Evolutionary conservation across 2,329 filamentous ascomycete genomes (phyloP).

Genomic region (Trichoderma koningii): DNA sequence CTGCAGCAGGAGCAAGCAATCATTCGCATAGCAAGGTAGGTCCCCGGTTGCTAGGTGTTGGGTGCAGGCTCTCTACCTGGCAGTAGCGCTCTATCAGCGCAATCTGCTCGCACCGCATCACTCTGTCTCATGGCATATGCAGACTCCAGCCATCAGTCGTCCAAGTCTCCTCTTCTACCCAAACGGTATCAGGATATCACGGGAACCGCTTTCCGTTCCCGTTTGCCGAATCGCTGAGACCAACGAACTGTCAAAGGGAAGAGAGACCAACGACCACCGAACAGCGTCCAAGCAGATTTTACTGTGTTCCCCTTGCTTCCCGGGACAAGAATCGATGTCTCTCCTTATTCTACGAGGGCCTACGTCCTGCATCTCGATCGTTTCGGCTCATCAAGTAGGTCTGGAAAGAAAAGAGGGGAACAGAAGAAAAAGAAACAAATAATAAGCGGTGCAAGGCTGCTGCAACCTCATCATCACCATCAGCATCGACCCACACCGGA

Average conservation of each 20-base stretch:
- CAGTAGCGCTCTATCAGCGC: not conserved
- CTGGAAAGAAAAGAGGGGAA: not conserved
- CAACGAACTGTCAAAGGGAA: not conserved
- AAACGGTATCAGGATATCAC: no score
- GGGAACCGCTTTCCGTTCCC: no score
- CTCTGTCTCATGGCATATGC: slow-evolving; percentile 2
- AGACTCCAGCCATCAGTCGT: not conserved
- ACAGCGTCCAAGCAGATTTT: not conserved
- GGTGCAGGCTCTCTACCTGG: no score
- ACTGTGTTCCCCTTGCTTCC: not conserved
- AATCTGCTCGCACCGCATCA: slow-evolving; percentile 1
- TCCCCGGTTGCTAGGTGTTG: no score
- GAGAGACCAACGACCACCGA: not conserved
- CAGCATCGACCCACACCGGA: not conserved
- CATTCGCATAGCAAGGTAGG: no score
- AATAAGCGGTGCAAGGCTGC: not conserved
- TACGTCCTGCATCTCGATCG: not conserved
- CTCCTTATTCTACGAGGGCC: not conserved
- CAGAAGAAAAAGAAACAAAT: not conserved
- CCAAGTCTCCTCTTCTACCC: no score
- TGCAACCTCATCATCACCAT: not conserved
- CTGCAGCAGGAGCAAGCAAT: no score
- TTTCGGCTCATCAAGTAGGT: no score
- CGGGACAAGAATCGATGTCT: not conserved
- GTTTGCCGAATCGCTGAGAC: no score